Base-by-base conservation (phyloP, 495 filamentous ascomycete genomes). In the Corynascus novoguineensis region DNA sequence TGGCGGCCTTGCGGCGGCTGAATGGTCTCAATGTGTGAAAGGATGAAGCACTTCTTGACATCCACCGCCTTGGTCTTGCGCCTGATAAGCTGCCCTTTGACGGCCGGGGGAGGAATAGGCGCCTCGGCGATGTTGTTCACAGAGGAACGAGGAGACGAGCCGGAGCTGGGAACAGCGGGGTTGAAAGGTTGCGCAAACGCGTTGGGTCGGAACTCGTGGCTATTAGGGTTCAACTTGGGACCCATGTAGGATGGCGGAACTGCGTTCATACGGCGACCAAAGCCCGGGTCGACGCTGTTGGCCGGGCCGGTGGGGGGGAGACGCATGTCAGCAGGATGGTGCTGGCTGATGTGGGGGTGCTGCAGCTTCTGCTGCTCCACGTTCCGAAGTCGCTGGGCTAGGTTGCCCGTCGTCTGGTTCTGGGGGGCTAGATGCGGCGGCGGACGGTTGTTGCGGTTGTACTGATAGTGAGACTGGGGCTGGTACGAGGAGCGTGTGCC, bases 151-250 rank as follows among this genome's bases (percentile, higher is more conserved):
- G 87, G 84, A 66, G 83, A 90, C 17, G 86, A 87, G 17, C 81
- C 75, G 57, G 75, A 76, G 60, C 82, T 86, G 47, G 77, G 79
- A 58, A 77, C 80, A 60, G 77, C 80, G n/a, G 89, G 90, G 57
- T 81, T 89, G 71, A 96, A 95, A 0, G 86, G 75, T 42, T 76
- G 83, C 4, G 90, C 90, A 37, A 86, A 84, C 9, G 89, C 83
- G 63, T 85, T 92, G 4, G 90, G 90, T 60, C 85, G 83, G 72
- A 96, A 96, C 64, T 95, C 90, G 63, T 83, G 78, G 29, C 86
- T 91, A 48, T 83, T 85, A 2, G 88, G 89, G 61, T 95, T 95
- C 73, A 95, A 81, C 67, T 89, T 86, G 25, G 77, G 78, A 10
- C 82, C 79, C 42, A 78, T 73, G 51, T 71, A 75, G 17, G 78